Base-by-base conservation (phyloP, 495 filamentous ascomycete species). In the Rusavskia elegans region DNA sequence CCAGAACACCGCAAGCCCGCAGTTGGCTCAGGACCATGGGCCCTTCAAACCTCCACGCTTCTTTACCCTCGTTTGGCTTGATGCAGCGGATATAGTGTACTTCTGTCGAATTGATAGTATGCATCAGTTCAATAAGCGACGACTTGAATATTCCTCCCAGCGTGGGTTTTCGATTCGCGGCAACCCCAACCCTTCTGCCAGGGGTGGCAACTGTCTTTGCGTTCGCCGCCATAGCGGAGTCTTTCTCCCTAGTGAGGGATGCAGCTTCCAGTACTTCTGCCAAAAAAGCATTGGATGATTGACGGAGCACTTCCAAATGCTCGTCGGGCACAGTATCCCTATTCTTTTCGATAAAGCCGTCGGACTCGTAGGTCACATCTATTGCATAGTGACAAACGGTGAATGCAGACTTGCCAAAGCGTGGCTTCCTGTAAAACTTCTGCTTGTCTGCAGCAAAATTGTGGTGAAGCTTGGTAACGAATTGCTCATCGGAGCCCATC, bases 31-130 rank as follows among this genome's bases (percentile, higher is more conserved):
- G 79, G 56, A 99, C 92, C 92, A 99, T 99, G 13, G 92, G 92
- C 0, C 92, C 92, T 66, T 99, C 93, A 55, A 97, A 99, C 55
- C 93, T 93, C 92, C 92, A 99, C 2, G 93, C 75, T 55, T 83
- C 86, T 67, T 99, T 99, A 54, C 83, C 86, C 68, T 99, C 92
- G 62, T 99, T 99, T 2, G 92, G 92, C 67, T 99, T 99, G 70
- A 99, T 99, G 66, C 92, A 99, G 53, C 92, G 85, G 59, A 99
- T 99, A 66, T 99, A 99, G 67, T 99, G 92, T 37, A 99, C 92
- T 59, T 99, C 90, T 9, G 92, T 99, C 53, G 81, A 88, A 61
- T 94, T 94, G 63, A 99, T 99, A 0, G 93, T 99, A 61, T 79
- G 71, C 92, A 99, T 99, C 46, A 99, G 77, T 63, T 99, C 93